phyloP scores from a whole-genome alignment of 768 basidiomycete genomes.

The Mycena galericulata region DNA sequence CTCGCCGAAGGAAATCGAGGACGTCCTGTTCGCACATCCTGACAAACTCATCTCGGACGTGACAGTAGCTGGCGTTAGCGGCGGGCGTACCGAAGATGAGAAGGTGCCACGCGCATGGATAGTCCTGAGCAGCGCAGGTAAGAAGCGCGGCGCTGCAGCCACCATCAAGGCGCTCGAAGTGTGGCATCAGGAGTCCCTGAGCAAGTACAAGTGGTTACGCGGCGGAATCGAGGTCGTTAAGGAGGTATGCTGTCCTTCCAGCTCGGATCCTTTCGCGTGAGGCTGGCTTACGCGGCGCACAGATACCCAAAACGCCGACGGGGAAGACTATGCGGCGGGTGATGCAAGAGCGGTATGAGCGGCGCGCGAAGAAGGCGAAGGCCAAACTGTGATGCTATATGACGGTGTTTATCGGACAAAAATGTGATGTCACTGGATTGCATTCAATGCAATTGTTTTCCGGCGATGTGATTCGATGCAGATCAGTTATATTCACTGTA shows the following conservation, averaged over 20 bases:
- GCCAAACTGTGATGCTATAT: slow-evolving; percentile 45
- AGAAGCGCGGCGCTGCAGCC: slow-evolving; percentile 54
- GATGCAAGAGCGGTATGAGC: slow-evolving; percentile 70
- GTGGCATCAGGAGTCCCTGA: slow-evolving; percentile 74
- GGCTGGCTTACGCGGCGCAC: slow-evolving; percentile 2
- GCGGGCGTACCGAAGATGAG: slow-evolving; percentile 78
- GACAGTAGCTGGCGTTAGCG: slow-evolving; percentile 79
- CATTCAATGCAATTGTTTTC: too few relatives aligned
- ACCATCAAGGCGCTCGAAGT: slow-evolving; percentile 62
- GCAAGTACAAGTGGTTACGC: slow-evolving; percentile 81
- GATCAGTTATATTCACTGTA: too few relatives aligned
- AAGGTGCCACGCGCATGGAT: slow-evolving; percentile 85
- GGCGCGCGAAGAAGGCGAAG: slow-evolving; percentile 27
- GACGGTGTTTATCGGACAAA: too few relatives aligned
- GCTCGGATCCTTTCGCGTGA: slow-evolving; percentile 16
- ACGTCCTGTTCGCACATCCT: slow-evolving; percentile 71
- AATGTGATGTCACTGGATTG: too few relatives aligned
- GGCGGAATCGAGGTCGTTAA: slow-evolving; percentile 77
- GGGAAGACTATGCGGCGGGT: slow-evolving; percentile 77
- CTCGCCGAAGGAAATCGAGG: slow-evolving; percentile 84
- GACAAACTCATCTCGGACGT: slow-evolving; percentile 71
- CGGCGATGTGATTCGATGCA: too few relatives aligned
- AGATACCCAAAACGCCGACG: slow-evolving; percentile 83
- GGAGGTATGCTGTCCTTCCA: slow-evolving; percentile 54
- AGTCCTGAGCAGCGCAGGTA: slow-evolving; percentile 70